Conservation (phyloP, 1,284 basidiomycete species). For the Cutaneotrichosporon cutaneum region DNA sequence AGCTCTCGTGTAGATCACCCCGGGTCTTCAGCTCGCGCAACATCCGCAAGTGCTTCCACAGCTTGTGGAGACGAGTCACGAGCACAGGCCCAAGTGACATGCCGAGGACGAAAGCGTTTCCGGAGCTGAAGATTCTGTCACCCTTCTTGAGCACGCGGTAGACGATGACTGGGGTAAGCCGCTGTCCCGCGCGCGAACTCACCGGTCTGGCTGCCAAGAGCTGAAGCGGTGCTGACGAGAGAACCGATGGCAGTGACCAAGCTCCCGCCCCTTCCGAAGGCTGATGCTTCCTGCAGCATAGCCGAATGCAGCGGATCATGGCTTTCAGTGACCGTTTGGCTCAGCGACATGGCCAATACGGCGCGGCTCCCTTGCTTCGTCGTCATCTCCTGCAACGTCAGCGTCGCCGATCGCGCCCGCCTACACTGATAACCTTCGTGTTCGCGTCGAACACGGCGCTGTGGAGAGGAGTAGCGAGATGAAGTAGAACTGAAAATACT, state of each 20-base stretch:
- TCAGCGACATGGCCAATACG: constrained; percentile 70
- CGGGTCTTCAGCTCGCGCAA: neutral
- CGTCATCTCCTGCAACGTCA: neutral
- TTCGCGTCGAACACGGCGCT: neutral
- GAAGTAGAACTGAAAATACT: neutral
- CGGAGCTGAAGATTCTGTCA: neutral
- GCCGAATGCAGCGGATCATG: constrained; percentile 68
- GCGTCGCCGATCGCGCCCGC: neutral
- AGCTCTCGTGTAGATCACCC: neutral
- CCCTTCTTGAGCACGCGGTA: neutral
- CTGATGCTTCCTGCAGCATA: constrained; percentile 71
- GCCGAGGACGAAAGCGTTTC: constrained; percentile 8
- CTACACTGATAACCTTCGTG: neutral
- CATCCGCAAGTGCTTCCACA: neutral
- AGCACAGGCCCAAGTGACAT: constrained; percentile 15
- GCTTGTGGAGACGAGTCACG: neutral
- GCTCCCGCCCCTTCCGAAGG: constrained; percentile 54
- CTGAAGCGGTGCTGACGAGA: neutral
- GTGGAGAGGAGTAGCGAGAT: neutral
- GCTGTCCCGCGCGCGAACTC: neutral
- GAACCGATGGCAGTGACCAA: constrained; percentile 5
- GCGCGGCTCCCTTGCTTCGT: constrained; percentile 69
- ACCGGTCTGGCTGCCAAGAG: neutral
- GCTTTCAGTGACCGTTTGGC: constrained; percentile 72
- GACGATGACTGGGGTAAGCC: neutral